phyloP scores from a whole-genome alignment of 257 asterid species.

The Gentiana dahurica region DNA sequence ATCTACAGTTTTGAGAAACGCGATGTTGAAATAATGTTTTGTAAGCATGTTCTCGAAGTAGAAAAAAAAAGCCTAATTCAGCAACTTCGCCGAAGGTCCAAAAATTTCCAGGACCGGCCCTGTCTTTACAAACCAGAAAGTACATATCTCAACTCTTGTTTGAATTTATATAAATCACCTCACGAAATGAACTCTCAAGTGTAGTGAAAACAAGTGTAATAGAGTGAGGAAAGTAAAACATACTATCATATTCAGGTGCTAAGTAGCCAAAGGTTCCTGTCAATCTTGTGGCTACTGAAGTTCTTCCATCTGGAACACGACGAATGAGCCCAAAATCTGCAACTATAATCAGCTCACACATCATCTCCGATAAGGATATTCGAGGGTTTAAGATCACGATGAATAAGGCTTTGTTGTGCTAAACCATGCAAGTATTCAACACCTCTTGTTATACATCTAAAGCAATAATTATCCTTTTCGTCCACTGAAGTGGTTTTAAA shows the following conservation, averaged over 20 bases:
- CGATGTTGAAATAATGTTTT: no score
- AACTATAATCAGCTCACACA: constrained; percentile 69
- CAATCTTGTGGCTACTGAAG: constrained; percentile 58
- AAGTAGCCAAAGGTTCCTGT: constrained; percentile 92
- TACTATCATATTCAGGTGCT: constrained; percentile 78
- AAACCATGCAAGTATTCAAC: constrained; percentile 78
- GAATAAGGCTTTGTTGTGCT: constrained; percentile 87
- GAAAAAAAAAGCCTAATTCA: no score
- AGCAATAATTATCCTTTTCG: constrained; percentile 58
- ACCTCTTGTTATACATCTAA: constrained; percentile 72
- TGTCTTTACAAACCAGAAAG: no score
- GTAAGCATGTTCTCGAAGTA: no score
- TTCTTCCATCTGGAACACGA: constrained; percentile 81
- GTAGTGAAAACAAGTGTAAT: no score
- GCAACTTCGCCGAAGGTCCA: no score
- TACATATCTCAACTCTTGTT: neutral
- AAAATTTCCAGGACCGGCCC: no score
- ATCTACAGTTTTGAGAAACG: no score
- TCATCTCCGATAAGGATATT: constrained; percentile 90
- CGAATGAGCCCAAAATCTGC: constrained; percentile 89
- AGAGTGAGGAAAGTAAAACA: neutral
- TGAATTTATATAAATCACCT: neutral
- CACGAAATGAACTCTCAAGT: neutral
- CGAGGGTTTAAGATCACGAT: constrained; percentile 82
- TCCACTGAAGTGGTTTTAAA: constrained; percentile 81